Evolutionary conservation across 1,284 basidiomycete genomes (phyloP).

Genomic region (Heimioporus punctisporus): DNA sequence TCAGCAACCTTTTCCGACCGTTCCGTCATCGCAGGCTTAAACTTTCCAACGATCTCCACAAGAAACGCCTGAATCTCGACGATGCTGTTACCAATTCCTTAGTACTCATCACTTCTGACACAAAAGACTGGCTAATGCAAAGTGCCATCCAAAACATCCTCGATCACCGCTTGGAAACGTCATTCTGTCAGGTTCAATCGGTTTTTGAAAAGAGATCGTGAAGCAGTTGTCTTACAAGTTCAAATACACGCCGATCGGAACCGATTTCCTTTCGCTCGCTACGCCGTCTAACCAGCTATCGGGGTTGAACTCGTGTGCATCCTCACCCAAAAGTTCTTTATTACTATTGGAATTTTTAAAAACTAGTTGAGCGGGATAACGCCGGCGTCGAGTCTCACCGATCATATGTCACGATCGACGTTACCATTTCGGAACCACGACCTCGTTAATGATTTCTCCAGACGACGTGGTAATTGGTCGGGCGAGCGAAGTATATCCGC

Average conservation of each 20-base stretch:
- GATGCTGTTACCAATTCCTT: constrained; percentile 26
- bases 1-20: constrained; percentile 38
- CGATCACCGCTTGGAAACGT: constrained; percentile 45
- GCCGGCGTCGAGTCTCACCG: constrained; percentile 20
- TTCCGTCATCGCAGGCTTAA: constrained; percentile 45
- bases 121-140: constrained; percentile 26
- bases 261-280: constrained; percentile 31
- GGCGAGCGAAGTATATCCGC: constrained; percentile 45
- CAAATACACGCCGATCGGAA: constrained; percentile 45
- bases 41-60: constrained; percentile 46
- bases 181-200: constrained; percentile 29
- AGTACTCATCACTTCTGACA: neutral
- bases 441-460: constrained; percentile 36
- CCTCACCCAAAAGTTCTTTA: constrained; percentile 47
- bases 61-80: constrained; percentile 53
- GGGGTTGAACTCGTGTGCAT: constrained; percentile 50
- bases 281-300: constrained; percentile 46
- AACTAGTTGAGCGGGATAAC: neutral
- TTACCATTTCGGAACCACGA: constrained; percentile 37
- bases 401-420: constrained; percentile 40
- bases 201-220: neutral
- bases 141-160: constrained; percentile 52
- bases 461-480: constrained; percentile 38
- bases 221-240: constrained; percentile 39
- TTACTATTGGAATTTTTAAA: constrained; percentile 27